Evolutionary conservation across 495 filamentous ascomycete species (phyloP).

Genomic region (Xylaria longipes): DNA sequence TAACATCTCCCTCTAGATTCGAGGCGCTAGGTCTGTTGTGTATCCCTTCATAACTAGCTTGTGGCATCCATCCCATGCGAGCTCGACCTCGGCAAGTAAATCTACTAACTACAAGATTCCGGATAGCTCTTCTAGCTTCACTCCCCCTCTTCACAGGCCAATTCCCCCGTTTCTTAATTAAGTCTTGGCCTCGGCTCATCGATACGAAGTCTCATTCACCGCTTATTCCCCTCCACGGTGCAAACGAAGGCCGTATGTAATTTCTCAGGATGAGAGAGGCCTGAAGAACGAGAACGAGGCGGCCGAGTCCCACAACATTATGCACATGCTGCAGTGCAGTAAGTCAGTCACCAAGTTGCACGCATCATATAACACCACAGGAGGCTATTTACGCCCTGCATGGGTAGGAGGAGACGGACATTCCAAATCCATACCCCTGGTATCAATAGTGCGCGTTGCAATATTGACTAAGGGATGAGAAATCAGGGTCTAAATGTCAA

Average conservation of each 20-base stretch:
- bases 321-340: slow-evolving; percentile 4
- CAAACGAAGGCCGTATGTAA: neutral
- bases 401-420: slow-evolving; percentile 1
- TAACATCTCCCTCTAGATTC: neutral
- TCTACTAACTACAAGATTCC: neutral
- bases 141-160: neutral
- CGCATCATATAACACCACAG: neutral
- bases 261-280: neutral
- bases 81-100: neutral
- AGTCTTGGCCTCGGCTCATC: slow-evolving; percentile 4
- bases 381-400: slow-evolving; percentile 17
- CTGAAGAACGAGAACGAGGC: neutral
- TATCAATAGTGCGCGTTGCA: neutral
- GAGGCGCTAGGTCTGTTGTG: neutral
- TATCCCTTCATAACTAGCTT: neutral
- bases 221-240: neutral
- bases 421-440: slow-evolving; percentile 6
- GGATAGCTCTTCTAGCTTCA: slow-evolving; percentile 25
- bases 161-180: neutral
- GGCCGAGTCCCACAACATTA: slow-evolving; percentile 9
- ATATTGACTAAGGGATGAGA: neutral
- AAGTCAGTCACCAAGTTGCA: neutral
- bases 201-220: neutral
- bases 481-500: neutral
- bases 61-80: neutral